Conservation (phyloP, 257 asterid species). For the Perilla frutescens region DNA sequence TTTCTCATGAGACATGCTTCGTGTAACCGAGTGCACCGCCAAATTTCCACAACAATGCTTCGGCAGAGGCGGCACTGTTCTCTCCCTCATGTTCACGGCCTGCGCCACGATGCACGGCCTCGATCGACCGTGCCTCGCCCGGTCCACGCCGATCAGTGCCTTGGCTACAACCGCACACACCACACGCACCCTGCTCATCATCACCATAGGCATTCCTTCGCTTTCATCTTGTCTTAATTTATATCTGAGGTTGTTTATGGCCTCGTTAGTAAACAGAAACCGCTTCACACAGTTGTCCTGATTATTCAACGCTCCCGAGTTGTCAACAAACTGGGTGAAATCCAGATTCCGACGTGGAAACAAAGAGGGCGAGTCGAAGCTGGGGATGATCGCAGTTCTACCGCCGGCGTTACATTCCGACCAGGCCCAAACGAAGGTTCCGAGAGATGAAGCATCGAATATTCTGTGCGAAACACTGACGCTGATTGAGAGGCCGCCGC, state of each 20-base stretch:
- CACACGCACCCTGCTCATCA: neutral
- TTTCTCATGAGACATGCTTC: neutral
- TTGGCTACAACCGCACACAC: neutral
- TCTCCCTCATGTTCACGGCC: neutral
- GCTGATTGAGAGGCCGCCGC: slow-evolving; percentile 42
- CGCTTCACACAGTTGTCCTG: slow-evolving; percentile 12
- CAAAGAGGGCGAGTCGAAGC: slow-evolving; percentile 25
- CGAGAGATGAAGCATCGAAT: slow-evolving; percentile 24
- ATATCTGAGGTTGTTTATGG: slow-evolving; percentile 21
- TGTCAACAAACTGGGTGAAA: neutral
- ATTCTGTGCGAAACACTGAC: slow-evolving; percentile 31
- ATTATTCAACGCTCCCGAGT: neutral
- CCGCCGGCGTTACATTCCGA: neutral
- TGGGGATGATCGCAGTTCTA: neutral
- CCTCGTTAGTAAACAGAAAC: slow-evolving; percentile 31
- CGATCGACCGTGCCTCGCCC: neutral
- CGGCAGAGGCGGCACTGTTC: slow-evolving; percentile 4
- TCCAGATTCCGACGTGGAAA: slow-evolving; percentile 31
- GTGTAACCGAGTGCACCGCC: neutral
- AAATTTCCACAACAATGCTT: slow-evolving; percentile 4
- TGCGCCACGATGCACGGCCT: slow-evolving; percentile 20
- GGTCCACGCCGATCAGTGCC: neutral
- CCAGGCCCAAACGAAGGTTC: slow-evolving; percentile 43
- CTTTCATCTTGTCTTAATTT: neutral
- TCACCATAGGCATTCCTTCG: neutral